Evolutionary conservation across 192 early-diverging fungal species (phyloP).

Genomic region (Linnemannia zychae): DNA sequence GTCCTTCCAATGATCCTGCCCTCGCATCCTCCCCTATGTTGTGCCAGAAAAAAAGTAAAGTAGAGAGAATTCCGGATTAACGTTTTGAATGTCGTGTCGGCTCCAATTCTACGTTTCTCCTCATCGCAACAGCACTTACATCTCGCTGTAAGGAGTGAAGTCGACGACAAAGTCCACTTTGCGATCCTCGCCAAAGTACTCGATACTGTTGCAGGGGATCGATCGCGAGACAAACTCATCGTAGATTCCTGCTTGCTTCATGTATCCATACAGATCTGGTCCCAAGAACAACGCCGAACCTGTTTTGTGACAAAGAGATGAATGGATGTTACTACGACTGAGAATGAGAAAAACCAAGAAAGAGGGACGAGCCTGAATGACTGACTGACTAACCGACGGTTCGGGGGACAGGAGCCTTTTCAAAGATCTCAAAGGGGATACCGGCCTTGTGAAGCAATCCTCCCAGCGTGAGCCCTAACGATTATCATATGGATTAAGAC

Average conservation of each 20-base stretch:
- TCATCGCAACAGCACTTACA: not conserved
- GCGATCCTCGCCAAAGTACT: constrained; percentile 2
- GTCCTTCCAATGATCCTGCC: not conserved
- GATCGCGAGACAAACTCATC: not conserved
- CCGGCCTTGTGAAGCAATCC: not conserved
- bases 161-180: constrained; percentile 6
- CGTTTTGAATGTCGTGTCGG: not conserved
- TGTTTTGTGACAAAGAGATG: not conserved
- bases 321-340: not conserved
- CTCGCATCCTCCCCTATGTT: not conserved
- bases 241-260: constrained; percentile 4
- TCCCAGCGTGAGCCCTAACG: not conserved
- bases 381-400: not conserved
- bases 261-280: not conserved
- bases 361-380: not conserved
- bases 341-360: not conserved
- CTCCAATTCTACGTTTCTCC: not conserved
- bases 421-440: not conserved
- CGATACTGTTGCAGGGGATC: not conserved
- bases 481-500: not conserved
- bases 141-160: not conserved
- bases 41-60: not conserved
- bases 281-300: not conserved
- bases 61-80: not conserved
- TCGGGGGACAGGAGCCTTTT: not conserved